phyloP scores from a whole-genome alignment of 2,329 filamentous ascomycete species.

The Xylaria polymorpha region DNA sequence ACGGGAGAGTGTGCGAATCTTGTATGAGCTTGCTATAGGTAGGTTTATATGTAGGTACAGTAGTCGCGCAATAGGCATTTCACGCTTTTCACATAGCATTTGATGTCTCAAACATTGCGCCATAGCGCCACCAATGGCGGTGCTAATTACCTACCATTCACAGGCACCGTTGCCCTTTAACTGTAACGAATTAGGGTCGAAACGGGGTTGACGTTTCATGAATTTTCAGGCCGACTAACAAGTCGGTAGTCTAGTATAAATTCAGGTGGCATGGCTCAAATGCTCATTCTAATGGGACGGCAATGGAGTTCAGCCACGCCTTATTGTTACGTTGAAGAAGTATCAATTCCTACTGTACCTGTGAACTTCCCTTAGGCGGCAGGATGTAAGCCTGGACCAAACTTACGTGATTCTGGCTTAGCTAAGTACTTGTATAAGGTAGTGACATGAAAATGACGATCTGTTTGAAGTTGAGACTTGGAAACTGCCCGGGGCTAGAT shows the following conservation, averaged over 20 bases:
- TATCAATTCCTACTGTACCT: background rate
- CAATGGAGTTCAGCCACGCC: background rate
- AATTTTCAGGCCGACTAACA: conserved; percentile 6
- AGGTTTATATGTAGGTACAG: too few species aligned
- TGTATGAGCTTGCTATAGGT: too few species aligned
- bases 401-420: background rate
- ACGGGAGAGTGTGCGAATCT: too few species aligned
- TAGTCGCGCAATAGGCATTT: background rate
- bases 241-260: background rate
- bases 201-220: conserved; percentile 16
- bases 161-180: background rate
- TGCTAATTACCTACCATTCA: background rate
- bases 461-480: background rate
- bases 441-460: background rate
- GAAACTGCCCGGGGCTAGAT: background rate
- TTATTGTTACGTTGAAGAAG: background rate
- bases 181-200: conserved; percentile 6
- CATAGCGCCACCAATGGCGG: background rate
- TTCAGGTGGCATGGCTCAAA: background rate
- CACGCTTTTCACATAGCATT: background rate
- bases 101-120: background rate
- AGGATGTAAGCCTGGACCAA: background rate
- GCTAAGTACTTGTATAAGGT: background rate
- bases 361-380: background rate
- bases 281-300: background rate